phyloP scores from a whole-genome alignment of 805 yeast genomes.

The Metschnikowia hibisci region DNA sequence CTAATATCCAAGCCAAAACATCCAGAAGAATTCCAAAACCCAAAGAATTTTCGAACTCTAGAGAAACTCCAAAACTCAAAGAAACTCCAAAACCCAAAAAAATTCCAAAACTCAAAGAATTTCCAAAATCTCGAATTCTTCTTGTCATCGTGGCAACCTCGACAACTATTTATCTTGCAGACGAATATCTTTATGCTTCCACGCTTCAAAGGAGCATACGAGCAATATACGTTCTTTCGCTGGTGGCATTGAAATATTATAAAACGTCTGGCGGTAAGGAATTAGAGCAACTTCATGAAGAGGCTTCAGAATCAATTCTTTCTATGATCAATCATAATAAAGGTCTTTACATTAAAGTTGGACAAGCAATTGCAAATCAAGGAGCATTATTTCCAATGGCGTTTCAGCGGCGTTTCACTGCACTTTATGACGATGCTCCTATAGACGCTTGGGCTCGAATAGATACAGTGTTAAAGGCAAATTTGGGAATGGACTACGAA shows the following conservation, averaged over 20 bases:
- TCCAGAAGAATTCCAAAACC: too few species aligned
- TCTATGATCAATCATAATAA: slow-evolving; percentile 30
- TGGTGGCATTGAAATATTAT: slow-evolving; percentile 60
- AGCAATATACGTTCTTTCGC: slow-evolving; percentile 44
- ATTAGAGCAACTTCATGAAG: slow-evolving; percentile 55
- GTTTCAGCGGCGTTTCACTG: slow-evolving; percentile 53
- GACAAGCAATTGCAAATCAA: slow-evolving; percentile 78
- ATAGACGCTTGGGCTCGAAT: slow-evolving; percentile 47
- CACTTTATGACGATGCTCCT: slow-evolving; percentile 68
- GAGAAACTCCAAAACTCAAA: too few species aligned
- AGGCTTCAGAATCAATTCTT: slow-evolving; percentile 43
- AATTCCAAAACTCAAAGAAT: too few species aligned
- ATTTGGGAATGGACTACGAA: slow-evolving; percentile 42
- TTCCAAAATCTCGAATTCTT: not conserved
- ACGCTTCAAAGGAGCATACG: slow-evolving; percentile 49
- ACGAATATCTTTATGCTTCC: slow-evolving; percentile 43
- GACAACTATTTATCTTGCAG: slow-evolving; percentile 26
- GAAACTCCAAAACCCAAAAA: too few species aligned
- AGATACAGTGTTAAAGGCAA: slow-evolving; percentile 36
- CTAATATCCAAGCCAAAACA: too few species aligned
- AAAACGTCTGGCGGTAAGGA: slow-evolving; percentile 32
- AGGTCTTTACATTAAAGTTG: slow-evolving; percentile 66
- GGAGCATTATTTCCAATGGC: slow-evolving; percentile 63
- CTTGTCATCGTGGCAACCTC: slow-evolving; percentile 4
- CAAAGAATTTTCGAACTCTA: too few species aligned